Evolutionary conservation across 345 rosid species (phyloP).

Genomic region (Gossypium rotundifolium): DNA sequence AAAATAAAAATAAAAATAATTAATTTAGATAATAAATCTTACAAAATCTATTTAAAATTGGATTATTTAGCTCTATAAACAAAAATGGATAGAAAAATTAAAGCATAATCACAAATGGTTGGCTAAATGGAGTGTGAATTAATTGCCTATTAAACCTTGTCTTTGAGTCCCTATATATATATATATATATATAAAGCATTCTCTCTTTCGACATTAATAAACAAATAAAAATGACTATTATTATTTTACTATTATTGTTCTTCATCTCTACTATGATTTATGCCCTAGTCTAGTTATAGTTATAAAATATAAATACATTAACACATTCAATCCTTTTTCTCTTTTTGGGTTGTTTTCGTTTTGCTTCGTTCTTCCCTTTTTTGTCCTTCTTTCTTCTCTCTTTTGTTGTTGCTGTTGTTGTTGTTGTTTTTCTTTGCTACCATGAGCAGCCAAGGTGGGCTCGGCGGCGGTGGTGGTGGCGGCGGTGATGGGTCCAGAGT

Average conservation of each 20-base stretch:
- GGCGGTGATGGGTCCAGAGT: conserved; percentile 43
- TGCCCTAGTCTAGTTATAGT: too few species aligned
- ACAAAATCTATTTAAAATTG: too few species aligned
- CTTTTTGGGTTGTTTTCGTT: not conserved
- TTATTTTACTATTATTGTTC: too few species aligned
- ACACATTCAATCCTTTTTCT: not conserved
- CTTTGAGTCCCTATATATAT: too few species aligned
- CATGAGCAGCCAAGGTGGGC: conserved; percentile 48
- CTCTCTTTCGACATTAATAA: not conserved
- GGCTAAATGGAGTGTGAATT: too few species aligned
- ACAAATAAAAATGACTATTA: not conserved
- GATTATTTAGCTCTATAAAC: too few species aligned
- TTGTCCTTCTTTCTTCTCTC: not conserved
- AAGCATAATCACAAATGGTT: too few species aligned
- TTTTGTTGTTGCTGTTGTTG: not conserved
- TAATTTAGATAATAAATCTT: too few species aligned
- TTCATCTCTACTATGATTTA: not conserved
- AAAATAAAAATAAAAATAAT: too few species aligned
- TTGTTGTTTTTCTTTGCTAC: conserved; percentile 5
- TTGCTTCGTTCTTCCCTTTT: not conserved
- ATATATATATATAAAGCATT: not conserved
- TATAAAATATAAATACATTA: not conserved
- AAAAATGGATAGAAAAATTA: too few species aligned
- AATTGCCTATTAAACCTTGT: too few species aligned
- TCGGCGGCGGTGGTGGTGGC: conserved; percentile 30